Evolutionary conservation across 768 basidiomycete species (phyloP).

Genomic region (Lactifluus pinguis): DNA sequence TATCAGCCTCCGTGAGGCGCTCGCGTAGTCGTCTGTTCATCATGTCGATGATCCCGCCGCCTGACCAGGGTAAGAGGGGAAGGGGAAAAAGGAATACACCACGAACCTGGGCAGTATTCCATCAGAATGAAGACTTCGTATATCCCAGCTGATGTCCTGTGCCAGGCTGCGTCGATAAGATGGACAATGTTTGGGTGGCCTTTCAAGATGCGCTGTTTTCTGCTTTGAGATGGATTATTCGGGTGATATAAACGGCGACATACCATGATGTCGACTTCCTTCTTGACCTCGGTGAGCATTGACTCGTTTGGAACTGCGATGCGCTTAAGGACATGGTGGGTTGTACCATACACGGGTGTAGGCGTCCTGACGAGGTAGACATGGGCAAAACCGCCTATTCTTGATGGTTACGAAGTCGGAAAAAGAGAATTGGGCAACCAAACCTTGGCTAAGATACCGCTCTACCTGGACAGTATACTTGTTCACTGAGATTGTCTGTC

Average conservation of each 20-base stretch:
- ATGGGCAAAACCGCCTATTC: constrained; percentile 90
- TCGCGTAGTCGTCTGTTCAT: constrained; percentile 96
- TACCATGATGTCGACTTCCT: constrained; percentile 99
- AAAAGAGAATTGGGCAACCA: constrained; percentile 19
- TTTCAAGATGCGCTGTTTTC: constrained; percentile 66
- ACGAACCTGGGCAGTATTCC: constrained; percentile 89
- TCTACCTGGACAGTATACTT: constrained; percentile 88
- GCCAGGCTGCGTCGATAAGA: constrained; percentile 92
- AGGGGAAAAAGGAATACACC: not conserved
- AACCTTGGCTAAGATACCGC: constrained; percentile 91
- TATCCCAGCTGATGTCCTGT: constrained; percentile 69
- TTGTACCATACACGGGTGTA: constrained; percentile 81
- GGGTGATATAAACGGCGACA: constrained; percentile 19
- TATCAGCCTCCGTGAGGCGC: constrained; percentile 90
- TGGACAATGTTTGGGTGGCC: constrained; percentile 94
- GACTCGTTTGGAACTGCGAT: constrained; percentile 87
- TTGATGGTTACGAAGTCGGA: constrained; percentile 10
- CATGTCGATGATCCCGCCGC: constrained; percentile 99
- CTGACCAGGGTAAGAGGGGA: constrained; percentile 32
- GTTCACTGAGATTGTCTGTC: constrained; percentile 85
- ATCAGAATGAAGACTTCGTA: constrained; percentile 98
- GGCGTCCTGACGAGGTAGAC: constrained; percentile 91
- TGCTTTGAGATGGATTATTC: constrained; percentile 6
- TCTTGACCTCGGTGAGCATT: constrained; percentile 89
- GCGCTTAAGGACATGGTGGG: constrained; percentile 93